Evolutionary conservation across 371 early-diverging fungal genomes (phyloP).

Genomic region (Umbelopsis sp.): DNA sequence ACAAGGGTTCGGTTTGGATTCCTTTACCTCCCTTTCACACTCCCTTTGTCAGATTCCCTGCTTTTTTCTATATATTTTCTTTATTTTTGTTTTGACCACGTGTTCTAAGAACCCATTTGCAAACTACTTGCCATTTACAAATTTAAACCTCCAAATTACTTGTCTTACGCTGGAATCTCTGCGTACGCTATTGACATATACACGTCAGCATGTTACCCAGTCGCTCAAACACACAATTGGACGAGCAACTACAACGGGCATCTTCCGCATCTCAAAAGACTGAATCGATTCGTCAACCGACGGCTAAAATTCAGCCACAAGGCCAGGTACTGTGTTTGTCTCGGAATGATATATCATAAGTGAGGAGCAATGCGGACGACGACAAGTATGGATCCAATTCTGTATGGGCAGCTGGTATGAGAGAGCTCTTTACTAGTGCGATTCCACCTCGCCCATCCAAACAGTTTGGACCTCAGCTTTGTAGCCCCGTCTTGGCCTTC

Average conservation of each 20-base stretch:
- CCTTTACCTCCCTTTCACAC: background rate
- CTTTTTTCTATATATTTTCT: background rate
- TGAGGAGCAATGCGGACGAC: background rate
- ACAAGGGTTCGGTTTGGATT: slow-evolving; percentile 1
- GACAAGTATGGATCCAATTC: background rate
- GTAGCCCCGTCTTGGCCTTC: background rate
- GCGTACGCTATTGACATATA: background rate
- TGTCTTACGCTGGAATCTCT: background rate
- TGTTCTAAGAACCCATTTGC: slow-evolving; percentile 4
- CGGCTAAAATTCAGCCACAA: slow-evolving; percentile 11
- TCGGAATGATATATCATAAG: background rate
- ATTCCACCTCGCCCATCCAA: background rate
- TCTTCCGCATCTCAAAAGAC: slow-evolving; percentile 11
- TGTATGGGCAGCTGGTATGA: background rate
- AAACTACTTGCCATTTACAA: background rate
- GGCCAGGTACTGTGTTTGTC: slow-evolving; percentile 17
- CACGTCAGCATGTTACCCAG: slow-evolving; percentile 5
- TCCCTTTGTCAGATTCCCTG: background rate
- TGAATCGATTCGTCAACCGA: slow-evolving; percentile 18
- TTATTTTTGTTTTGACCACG: slow-evolving; percentile 17
- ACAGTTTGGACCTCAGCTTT: background rate
- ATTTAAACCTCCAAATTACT: background rate
- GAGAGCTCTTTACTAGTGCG: background rate
- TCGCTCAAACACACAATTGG: slow-evolving; percentile 9
- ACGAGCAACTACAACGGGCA: slow-evolving; percentile 6